Evolutionary conservation across 768 basidiomycete genomes (phyloP).

Genomic region (Tylopilus cervinicoccineus): DNA sequence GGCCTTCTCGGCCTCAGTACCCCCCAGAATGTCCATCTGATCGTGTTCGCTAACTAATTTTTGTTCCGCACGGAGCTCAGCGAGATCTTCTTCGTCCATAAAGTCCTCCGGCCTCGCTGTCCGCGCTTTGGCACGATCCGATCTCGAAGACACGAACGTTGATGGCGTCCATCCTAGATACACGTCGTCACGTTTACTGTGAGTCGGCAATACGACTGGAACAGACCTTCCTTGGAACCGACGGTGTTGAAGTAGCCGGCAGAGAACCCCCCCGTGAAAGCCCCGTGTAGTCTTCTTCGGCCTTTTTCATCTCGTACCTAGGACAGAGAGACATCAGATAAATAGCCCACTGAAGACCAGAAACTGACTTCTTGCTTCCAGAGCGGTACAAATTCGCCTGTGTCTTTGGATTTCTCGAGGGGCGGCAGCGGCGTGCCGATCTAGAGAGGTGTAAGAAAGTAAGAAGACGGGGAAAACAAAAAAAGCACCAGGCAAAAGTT

Average conservation of each 20-base stretch:
- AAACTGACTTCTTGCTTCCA: slow-evolving; percentile 92
- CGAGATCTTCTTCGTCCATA: slow-evolving; percentile 98
- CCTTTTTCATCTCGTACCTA: slow-evolving; percentile 94
- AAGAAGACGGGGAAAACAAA: neutral
- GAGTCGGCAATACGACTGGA: neutral
- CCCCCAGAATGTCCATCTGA: slow-evolving; percentile 65
- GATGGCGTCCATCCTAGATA: slow-evolving; percentile 87
- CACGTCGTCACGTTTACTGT: neutral
- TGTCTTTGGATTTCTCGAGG: slow-evolving; percentile 90
- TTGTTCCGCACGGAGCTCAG: slow-evolving; percentile 71
- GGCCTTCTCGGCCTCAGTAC: slow-evolving; percentile 45
- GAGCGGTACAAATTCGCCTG: slow-evolving; percentile 90
- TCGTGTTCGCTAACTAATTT: slow-evolving; percentile 78
- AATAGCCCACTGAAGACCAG: slow-evolving; percentile 16
- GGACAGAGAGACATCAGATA: slow-evolving; percentile 12
- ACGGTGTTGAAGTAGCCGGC: slow-evolving; percentile 97
- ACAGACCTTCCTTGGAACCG: slow-evolving; percentile 88
- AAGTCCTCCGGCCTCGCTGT: slow-evolving; percentile 80
- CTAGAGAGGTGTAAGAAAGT: slow-evolving; percentile 35
- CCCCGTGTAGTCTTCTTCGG: slow-evolving; percentile 89
- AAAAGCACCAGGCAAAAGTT: slow-evolving; percentile 74
- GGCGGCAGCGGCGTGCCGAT: slow-evolving; percentile 94
- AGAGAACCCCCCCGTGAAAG: slow-evolving; percentile 97
- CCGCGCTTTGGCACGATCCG: slow-evolving; percentile 60
- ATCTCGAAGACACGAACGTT: slow-evolving; percentile 87